Conservation (phyloP, 2,329 filamentous ascomycete species). For the Xylariaceae sp. region DNA sequence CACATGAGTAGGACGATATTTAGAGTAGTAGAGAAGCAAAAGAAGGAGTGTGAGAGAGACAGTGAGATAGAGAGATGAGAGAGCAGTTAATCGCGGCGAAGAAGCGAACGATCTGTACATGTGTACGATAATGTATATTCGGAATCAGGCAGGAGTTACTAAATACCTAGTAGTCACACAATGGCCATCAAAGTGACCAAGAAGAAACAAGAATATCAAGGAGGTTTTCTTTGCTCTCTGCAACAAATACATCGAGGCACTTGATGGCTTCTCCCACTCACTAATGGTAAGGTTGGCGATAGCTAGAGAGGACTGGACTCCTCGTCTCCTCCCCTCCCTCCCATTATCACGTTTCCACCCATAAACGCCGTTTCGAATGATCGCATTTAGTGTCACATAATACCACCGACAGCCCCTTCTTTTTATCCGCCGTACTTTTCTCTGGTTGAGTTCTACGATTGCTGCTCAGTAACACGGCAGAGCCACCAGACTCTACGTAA, state of each 20-base stretch:
- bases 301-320: background rate
- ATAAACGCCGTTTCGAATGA: conserved; percentile 8
- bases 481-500: conserved; percentile 51
- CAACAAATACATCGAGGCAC: background rate
- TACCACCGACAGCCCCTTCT: background rate
- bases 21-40: background rate
- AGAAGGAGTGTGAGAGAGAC: too few species aligned
- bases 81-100: too few species aligned
- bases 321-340: background rate
- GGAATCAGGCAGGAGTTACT: background rate
- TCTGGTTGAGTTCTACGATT: too few species aligned
- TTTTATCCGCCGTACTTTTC: too few species aligned
- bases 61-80: too few species aligned
- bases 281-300: background rate
- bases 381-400: background rate
- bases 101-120: background rate
- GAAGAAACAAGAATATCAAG: background rate
- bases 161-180: background rate
- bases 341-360: background rate
- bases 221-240: background rate
- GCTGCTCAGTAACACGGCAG: too few species aligned
- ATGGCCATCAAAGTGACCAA: background rate
- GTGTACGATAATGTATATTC: background rate
- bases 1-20: conserved; percentile 45
- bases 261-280: background rate